phyloP scores from a whole-genome alignment of 805 yeast species.

The Candida arabinofermentans region DNA sequence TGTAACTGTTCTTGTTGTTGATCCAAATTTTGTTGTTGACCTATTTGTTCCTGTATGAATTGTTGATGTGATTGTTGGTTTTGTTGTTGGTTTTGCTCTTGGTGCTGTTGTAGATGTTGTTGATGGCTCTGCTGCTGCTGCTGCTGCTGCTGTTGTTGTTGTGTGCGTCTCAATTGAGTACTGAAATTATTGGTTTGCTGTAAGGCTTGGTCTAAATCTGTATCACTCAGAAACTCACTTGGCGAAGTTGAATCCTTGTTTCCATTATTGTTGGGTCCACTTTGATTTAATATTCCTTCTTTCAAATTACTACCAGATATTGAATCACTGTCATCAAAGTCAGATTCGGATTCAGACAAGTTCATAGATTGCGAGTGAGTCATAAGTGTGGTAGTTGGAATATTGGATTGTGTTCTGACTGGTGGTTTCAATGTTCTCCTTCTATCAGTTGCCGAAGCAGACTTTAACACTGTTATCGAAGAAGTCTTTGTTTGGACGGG shows the following conservation, averaged over 20 bases:
- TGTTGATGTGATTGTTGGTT: neutral
- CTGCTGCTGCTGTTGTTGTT: conserved; percentile 2
- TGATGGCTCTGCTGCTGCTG: neutral
- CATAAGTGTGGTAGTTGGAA: neutral
- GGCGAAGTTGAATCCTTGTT: conserved; percentile 40
- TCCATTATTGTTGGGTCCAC: neutral
- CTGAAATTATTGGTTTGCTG: conserved; percentile 18
- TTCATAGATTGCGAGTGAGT: neutral
- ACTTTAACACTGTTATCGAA: conserved; percentile 1
- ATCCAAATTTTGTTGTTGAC: conserved; percentile 1
- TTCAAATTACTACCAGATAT: conserved; percentile 9
- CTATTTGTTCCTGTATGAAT: neutral
- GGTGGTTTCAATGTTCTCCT: conserved; percentile 17
- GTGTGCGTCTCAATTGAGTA: conserved; percentile 1
- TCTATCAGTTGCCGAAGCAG: conserved; percentile 3
- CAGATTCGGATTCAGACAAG: conserved; percentile 11
- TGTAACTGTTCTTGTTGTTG: neutral
- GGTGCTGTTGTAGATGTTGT: neutral
- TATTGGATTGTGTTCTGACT: neutral
- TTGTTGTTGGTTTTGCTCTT: neutral
- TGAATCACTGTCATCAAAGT: conserved; percentile 15
- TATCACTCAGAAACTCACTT: conserved; percentile 51
- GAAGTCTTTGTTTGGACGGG: conserved; percentile 7
- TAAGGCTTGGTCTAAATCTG: conserved; percentile 43
- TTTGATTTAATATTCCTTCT: conserved; percentile 6